Base-by-base conservation (phyloP, 2,329 filamentous ascomycete species). In the Aspergillus alliaceus region DNA sequence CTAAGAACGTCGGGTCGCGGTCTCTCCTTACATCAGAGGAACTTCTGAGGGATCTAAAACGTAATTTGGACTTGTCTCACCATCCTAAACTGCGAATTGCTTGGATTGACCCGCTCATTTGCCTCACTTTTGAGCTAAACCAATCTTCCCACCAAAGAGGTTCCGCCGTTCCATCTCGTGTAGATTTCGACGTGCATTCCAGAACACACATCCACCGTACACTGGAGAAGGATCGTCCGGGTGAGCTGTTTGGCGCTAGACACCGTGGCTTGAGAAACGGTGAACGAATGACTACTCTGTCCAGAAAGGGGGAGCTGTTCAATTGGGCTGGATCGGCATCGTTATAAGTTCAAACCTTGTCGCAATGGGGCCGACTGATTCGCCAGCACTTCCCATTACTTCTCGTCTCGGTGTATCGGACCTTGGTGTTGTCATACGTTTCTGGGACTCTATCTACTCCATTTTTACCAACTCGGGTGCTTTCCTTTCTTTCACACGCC, bases 361-460 rank as follows among this genome's bases (percentile, higher is more conserved):
- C 47, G 57, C 51, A 39, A 66, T 66, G 64, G 54, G 53, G 22
- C 53, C 61, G 20, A 51, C 56, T 34, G 51, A 56, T 58, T 46
- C 34, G 44, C 46, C 54, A 31, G 48, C 56, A 40, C 40, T 53
- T 32, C 51, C 47, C 12, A 22, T 51, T 31, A 39, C 56, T 18
- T 54, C 57, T 32, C 63, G 51, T 12, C 29, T 52, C 32, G 44
- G 56, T 49, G 22, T 53, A 18, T 48, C 44, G 11, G 49, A 60
- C 44, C 44, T 51, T 37, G 48, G 59, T 48, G 27, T 40, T 35
- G 31, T 54, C 44, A 44, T 60, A 52, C 64, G 66, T 25, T 48
- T 66, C 54, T 66, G 62, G 55, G 59, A 66, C 51, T 64, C 64
- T 9, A 56, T 62, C 31, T 64, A 56, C 29, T 42, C 63, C 25